Base-by-base conservation (phyloP, 2,329 filamentous ascomycete species). In the Periconia sp. region DNA sequence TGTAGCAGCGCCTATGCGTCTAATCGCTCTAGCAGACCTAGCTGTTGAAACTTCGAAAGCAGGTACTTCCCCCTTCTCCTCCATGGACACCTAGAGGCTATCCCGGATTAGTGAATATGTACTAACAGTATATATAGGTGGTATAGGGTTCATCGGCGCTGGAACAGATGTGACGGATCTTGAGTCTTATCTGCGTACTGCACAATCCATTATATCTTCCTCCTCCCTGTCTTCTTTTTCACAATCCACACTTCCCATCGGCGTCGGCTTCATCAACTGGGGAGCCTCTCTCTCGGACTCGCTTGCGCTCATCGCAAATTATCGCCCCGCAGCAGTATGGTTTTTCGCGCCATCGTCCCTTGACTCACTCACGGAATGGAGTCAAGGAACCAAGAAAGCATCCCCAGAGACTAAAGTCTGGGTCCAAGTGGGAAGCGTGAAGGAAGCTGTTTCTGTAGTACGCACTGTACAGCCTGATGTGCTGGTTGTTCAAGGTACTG, bases 1-100 rank as follows among this genome's bases (percentile, higher is more conserved):
- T 21, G 73, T 78, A 32, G 74, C 76, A 25, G 86, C 85, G 1
- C 87, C 87, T 0, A 89, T 91, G 87, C 80, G 84, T 32, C 74
- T 83, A 24, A 81, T 89, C 40, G 73, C 77, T 54, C 76, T 65
- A 59, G 78, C 63, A 48, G 76, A 61, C 0, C 76, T 89, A 3
- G 83, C 85, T 3, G 71, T 83, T 22, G 78, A 82, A 30, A 78
- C 88, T 11, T 83, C 80, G 2, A 69, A 69, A 54, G 78, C 80
- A 22, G 77, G 78, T 71, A 61, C 17, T 43, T 30, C 13, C n/a
- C 11, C 16, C 19, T 22, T 13, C 22, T 18, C 30, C 19, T 19
- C 35, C 21, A 23, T 15, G 23, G 21, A 9, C 21, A 16, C 19
- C 4, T 25, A 15, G 16, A 37, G 13, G n/a, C 28, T 19, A 35